Base-by-base conservation (phyloP, 148 eudicot species). In the Heliamphora exappendiculata region DNA sequence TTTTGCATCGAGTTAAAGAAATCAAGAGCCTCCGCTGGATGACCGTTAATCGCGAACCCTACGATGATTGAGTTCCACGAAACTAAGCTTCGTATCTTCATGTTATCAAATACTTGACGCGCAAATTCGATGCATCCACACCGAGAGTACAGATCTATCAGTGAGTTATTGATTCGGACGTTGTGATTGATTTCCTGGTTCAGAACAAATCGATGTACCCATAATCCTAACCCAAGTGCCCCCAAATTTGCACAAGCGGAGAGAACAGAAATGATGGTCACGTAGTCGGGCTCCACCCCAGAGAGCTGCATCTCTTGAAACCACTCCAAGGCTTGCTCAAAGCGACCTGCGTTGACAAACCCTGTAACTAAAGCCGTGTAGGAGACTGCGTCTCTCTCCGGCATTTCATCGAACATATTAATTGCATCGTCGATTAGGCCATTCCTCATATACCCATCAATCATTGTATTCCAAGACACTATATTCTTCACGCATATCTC, bases 401-500 rank as follows among this genome's bases (percentile, higher is more conserved):
- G 83, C 92, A 87, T 87, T 87, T 89, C 83, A 67, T 83, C 85
- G 69, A 89, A 89, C 86, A 89, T 41, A 24, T 50, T 49, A 31
- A 82, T 24, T n/a, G 91, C 96, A 28, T 83, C 84, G 50, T 82
- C 86, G 72, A 89, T 13, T 47, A 47, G 70, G 0, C 87, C 93
- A 76, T 85, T 87, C 57, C 89, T 87, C 93, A 88, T 87, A 70
- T 85, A 89, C 80, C 93, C 93, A 81, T 89, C 83, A 73, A 91
- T 80, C 91, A 91, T 84, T 44, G 87, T 88, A 59, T 89, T 93
- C 98, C 96, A 93, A 64, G 93, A 70, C 16, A 91, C 79, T n/a
- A 80, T 80, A 80, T 93, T 91, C 78, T 81, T 93, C 3, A 17
- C 58, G 16, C 51, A 20, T 73, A 91, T 83, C 64, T 79, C 82